A percentile compares a stretch with the other conserved stretches of the same genome.
Evolutionary conservation across 768 basidiomycete genomes (phyloP).

Genomic region (Pleurotus citrinopileatus): DNA sequence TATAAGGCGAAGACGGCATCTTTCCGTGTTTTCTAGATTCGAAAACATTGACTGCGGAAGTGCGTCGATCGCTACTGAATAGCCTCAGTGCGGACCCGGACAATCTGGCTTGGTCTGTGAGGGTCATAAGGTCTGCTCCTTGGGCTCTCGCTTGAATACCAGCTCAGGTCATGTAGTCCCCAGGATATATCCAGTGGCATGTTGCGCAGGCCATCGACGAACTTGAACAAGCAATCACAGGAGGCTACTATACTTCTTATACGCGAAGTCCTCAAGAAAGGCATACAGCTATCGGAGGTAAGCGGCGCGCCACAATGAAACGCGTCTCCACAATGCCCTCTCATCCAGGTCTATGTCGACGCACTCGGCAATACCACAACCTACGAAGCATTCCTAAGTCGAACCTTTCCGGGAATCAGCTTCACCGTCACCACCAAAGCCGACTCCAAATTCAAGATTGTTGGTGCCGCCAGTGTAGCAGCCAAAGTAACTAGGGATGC

Average conservation of each 20-base stretch:
- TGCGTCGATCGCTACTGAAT: slow-evolving; percentile 59
- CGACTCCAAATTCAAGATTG: slow-evolving; percentile 95
- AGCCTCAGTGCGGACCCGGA: slow-evolving; percentile 67
- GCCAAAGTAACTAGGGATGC: slow-evolving; percentile 96
- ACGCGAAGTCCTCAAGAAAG: slow-evolving; percentile 75
- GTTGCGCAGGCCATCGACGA: slow-evolving; percentile 78
- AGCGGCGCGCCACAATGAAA: no score
- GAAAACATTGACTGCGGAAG: slow-evolving; percentile 78
- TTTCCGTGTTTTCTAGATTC: slow-evolving; percentile 63
- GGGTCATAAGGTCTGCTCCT: slow-evolving; percentile 57
- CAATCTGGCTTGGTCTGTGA: slow-evolving; percentile 80
- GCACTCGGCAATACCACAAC: slow-evolving; percentile 85
- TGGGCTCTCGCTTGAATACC: background rate
- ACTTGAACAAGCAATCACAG: slow-evolving; percentile 86
- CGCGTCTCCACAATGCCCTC: no score
- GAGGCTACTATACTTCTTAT: slow-evolving; percentile 90
- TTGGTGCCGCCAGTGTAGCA: slow-evolving; percentile 95
- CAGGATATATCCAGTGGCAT: slow-evolving; percentile 91
- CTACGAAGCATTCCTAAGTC: slow-evolving; percentile 82
- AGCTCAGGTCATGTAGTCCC: slow-evolving; percentile 59
- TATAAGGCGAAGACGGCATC: background rate
- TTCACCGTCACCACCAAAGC: slow-evolving; percentile 94
- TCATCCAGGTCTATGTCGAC: slow-evolving; percentile 86
- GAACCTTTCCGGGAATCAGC: slow-evolving; percentile 75
- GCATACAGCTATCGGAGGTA: slow-evolving; percentile 79